Conservation (phyloP, 2,329 filamentous ascomycete genomes). For the Ophioceras dolichostomum region DNA sequence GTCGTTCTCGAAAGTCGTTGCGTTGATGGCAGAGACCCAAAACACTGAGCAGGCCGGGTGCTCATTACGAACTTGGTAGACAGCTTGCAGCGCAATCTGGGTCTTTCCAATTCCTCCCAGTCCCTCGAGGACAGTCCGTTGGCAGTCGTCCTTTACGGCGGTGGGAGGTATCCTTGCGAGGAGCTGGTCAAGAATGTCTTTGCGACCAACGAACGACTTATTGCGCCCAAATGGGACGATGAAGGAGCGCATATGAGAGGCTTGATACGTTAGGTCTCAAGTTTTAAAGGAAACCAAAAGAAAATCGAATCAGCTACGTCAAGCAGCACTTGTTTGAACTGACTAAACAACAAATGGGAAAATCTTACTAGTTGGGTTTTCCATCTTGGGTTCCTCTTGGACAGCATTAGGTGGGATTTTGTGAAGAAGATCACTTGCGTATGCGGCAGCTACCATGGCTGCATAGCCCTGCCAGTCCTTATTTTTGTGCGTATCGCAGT, state of each 20-base stretch:
- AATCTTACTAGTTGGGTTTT: too few species aligned
- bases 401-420: background rate
- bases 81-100: slow-evolving; percentile 22
- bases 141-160: too few species aligned
- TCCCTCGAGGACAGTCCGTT: slow-evolving; percentile 9
- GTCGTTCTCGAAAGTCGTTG: slow-evolving; percentile 18
- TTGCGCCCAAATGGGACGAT: background rate
- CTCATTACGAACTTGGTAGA: slow-evolving; percentile 13
- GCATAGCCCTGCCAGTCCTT: slow-evolving; percentile 13
- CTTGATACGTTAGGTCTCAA: too few species aligned
- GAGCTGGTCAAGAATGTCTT: background rate
- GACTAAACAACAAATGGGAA: too few species aligned
- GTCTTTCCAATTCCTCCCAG: slow-evolving; percentile 25
- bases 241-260: background rate
- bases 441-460: slow-evolving; percentile 13
- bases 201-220: background rate
- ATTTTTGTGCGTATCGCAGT: slow-evolving; percentile 16
- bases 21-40: slow-evolving; percentile 22
- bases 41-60: slow-evolving; percentile 23
- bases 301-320: too few species aligned
- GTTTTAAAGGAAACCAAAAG: too few species aligned
- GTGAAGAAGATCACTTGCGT: slow-evolving; percentile 7
- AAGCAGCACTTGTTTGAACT: too few species aligned
- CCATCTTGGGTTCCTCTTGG: background rate
- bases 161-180: background rate